Evolutionary conservation across 2,329 filamentous ascomycete species (phyloP), one percentile per base, ranked within the genome.

Genomic region (Blastomyces parvus): DNA sequence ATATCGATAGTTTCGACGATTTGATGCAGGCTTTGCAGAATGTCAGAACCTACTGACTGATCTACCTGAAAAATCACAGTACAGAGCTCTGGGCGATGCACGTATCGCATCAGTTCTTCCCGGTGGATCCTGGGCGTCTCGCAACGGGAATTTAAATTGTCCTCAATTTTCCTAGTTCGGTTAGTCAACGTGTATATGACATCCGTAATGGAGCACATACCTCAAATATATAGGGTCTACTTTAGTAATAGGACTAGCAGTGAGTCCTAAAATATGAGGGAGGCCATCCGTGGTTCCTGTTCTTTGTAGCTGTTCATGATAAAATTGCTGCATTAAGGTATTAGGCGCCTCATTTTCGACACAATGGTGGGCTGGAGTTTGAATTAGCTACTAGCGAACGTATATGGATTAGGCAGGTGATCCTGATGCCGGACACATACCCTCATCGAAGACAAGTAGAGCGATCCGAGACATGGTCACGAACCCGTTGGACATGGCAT

Each of bases 401-500:
- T 30, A 33, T 2, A 11, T 8, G 19, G 30, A 36, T 11, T 19
- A 9, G 27, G 8, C 8, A 33, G 52, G 17, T n/a, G 13, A 22
- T 50, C 46, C 48, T 5, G 22, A 40, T n/a, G 14, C 13, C 22
- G 19, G 33, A 27, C 9, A 38, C 38, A 46, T 71, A 88, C 89
- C 89, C 84, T 96, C 91, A 70, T 96, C 91, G 68, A 96, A 89
- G 0, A 96, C 82, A 19, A 95, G 76, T 4, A 96, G 78, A 5
- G 86, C 81, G 27, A 96, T 74, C 2, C 78, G 79, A 0, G 78
- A 71, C 69, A 95, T 82, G 1, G 73, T 79, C 1, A 96, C 82
- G 71, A 95, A 95, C 0, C 82, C 88, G 75, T 94, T 89, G 0
- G 76, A 78, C 50, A 95, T 79, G 2, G 89, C 90, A 74, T 95